Conservation (phyloP, 2,329 filamentous ascomycete species). For the Pyricularia sp. region DNA sequence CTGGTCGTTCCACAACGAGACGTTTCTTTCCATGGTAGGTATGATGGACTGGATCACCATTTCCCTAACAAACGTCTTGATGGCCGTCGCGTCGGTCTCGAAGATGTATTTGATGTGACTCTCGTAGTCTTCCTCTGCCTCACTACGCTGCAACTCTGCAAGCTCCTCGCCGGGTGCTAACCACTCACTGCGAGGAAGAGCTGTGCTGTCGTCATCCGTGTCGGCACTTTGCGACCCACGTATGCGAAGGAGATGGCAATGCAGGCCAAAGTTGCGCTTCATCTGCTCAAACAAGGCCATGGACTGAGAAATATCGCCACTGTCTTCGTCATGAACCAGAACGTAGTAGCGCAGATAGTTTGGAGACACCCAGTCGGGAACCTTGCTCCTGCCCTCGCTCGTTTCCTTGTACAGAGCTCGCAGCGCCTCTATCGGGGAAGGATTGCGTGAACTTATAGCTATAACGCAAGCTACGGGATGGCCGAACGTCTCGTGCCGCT, state of each 20-base stretch:
- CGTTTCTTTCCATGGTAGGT: conserved; percentile 89
- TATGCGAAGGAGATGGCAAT: conserved; percentile 84
- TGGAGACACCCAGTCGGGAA: conserved; percentile 81
- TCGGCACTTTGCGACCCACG: conserved; percentile 77
- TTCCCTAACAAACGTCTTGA: conserved; percentile 84
- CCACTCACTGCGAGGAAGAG: conserved; percentile 79
- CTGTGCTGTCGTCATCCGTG: conserved; percentile 83
- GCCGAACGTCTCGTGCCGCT: conserved; percentile 84
- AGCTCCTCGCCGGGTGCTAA: conserved; percentile 80
- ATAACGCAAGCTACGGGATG: conserved; percentile 94
- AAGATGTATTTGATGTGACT: conserved; percentile 73
- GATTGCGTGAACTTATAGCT: conserved; percentile 84
- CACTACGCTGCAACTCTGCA: conserved; percentile 58
- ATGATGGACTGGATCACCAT: conserved; percentile 92
- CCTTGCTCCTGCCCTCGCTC: conserved; percentile 61
- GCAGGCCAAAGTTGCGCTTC: conserved; percentile 95
- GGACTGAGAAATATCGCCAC: conserved; percentile 83
- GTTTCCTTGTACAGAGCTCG: conserved; percentile 76
- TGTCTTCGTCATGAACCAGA: conserved; percentile 91
- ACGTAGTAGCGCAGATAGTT: conserved; percentile 96
- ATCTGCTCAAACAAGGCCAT: conserved; percentile 93
- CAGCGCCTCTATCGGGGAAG: conserved; percentile 76
- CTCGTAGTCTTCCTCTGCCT: background rate
- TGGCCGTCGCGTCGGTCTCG: conserved; percentile 82
- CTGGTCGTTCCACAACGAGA: conserved; percentile 94